Conservation (phyloP, 768 basidiomycete species). For the Nidularia sp. region DNA sequence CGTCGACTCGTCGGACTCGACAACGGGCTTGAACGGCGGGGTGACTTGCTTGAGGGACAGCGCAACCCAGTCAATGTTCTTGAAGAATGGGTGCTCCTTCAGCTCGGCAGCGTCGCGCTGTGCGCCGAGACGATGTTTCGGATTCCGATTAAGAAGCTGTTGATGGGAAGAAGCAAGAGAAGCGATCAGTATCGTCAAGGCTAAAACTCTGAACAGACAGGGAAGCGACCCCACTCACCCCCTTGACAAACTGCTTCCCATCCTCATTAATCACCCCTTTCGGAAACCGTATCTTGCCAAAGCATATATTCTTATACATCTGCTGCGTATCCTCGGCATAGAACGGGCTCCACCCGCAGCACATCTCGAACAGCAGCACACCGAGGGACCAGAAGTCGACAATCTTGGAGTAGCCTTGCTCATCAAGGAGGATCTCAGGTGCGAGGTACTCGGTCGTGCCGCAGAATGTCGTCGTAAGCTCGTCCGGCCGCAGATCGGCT, state of each 20-base stretch:
- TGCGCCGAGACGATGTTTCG: constrained; percentile 94
- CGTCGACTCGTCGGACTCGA: constrained; percentile 98
- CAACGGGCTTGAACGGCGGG: constrained; percentile 96
- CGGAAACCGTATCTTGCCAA: constrained; percentile 98
- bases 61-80: constrained; percentile 85
- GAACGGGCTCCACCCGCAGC: constrained; percentile 99
- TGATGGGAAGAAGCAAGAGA: constrained; percentile 6
- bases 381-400: constrained; percentile 99
- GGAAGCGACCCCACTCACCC: constrained; percentile 52
- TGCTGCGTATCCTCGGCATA: constrained; percentile 99
- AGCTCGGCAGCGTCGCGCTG: constrained; percentile 88
- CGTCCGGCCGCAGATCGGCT: constrained; percentile 87
- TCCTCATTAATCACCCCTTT: constrained; percentile 96
- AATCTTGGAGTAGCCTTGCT: constrained; percentile 96
- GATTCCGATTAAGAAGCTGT: constrained; percentile 96
- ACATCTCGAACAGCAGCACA: constrained; percentile 98
- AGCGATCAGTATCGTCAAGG: constrained; percentile 8
- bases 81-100: constrained; percentile 95
- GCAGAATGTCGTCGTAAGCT: constrained; percentile 98
- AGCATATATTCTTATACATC: constrained; percentile 99
- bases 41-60: constrained; percentile 86
- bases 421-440: constrained; percentile 96
- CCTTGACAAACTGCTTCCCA: constrained; percentile 98
- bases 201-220: constrained; percentile 5
- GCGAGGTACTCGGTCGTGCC: constrained; percentile 99